These are phyloP conservation scores for Pseudopediastrum boryanum DNA, from an alignment of 139 green algal genomes.

Conservation along the genomic window DNA sequence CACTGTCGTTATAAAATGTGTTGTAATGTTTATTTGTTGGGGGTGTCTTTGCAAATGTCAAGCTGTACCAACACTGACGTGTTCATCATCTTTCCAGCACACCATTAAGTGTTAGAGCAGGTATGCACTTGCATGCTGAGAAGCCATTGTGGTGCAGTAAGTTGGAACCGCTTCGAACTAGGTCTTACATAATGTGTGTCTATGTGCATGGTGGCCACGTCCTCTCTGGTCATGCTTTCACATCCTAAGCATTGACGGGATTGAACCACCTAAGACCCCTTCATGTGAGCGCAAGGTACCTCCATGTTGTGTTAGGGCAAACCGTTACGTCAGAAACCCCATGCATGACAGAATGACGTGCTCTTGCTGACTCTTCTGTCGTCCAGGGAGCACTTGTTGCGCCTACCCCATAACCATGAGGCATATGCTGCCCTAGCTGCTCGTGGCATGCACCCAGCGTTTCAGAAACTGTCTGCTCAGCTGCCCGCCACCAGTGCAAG, in stretches of 20 bases:
- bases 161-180: no score
- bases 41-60: background rate
- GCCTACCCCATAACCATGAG: constrained; percentile 64
- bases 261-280: background rate
- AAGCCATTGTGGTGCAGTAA: no score
- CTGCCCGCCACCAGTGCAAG: constrained; percentile 25
- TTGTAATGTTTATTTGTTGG: background rate
- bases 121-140: no score
- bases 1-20: background rate
- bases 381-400: constrained; percentile 63
- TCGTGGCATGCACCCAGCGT: constrained; percentile 52
- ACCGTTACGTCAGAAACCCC: no score
- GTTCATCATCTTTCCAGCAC: no score
- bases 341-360: no score
- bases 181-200: no score
- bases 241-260: background rate
- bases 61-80: no score
- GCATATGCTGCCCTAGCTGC: constrained; percentile 58
- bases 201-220: no score
- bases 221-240: no score
- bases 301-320: background rate
- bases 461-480: constrained; percentile 37
- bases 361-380: background rate
- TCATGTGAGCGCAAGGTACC: background rate
- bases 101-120: no score